Base-by-base conservation (phyloP, 225 moss, liverwort and hornwort species). In the Antitrichia curtipendula region DNA sequence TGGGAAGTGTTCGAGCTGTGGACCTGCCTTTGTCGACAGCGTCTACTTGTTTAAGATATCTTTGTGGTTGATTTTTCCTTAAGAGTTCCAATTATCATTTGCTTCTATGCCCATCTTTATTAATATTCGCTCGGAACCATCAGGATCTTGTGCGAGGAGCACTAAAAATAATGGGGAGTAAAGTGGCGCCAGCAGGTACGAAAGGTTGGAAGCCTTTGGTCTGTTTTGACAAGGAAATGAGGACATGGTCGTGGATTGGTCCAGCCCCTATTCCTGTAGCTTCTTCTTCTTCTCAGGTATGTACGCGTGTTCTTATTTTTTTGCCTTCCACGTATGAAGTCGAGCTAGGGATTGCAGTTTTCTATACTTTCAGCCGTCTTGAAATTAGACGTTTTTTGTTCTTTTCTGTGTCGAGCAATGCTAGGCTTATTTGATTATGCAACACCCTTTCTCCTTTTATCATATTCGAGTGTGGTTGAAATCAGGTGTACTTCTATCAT, bases 161-260 rank as follows among this genome's bases (percentile, higher is more conserved):
- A 70, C 86, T 96, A 64, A 95, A 94, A 91, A 93, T 96, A 41
- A 92, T 95, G 89, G 95, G 94, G 83, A 95, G 94, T 92, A 96
- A 92, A 90, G 92, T 90, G 81, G 94, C 96, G 84, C 96, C 95
- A 76, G 90, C 90, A 47, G 95, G 94, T 72, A 93, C 93, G 52
- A 96, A 96, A 92, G 94, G 95, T 73, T 96, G 95, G 95, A 96
- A 95, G 85, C 95, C 96, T 81, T 81, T 96, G 75, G 94, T 93
- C 45, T 83, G 85, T 87, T 96, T 95, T 87, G 94, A 96, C 90
- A 95, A 94, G 80, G 93, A 94, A 86, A 85, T 88, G 83, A 94
- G 92, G 84, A 92, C 94, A 62, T 96, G 95, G 96, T 91, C 91
- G 52, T 96, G 95, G 96, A 93, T 88, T 78, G 95, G 95, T 75